Base-by-base conservation (phyloP, 257 asterid genomes). In the Capsicum pubescens region DNA sequence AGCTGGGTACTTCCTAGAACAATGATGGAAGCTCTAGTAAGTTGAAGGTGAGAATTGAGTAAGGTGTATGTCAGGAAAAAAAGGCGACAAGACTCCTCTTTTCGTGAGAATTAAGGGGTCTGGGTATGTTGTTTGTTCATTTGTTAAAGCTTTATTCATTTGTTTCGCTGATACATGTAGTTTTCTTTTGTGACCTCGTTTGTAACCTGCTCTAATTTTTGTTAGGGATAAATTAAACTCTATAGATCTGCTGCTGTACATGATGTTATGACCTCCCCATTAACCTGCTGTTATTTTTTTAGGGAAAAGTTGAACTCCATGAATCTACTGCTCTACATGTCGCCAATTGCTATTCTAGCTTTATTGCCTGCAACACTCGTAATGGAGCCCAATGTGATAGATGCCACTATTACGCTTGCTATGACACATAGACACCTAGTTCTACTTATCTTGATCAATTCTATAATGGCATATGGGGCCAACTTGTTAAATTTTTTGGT, bases 261-360 rank as follows among this genome's bases (percentile, higher is more conserved):
- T 76, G 63, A 15, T 7, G 19, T 76, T 17, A 5, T n/a, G 21
- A 21, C 80, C 4, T 35, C 60, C 12, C 4, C 39, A 10, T 19
- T 48, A 74, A 74, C 19, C 60, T 50, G 7, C 12, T 48, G 21
- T 8, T 6, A 48, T 12, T 50, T 12, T 35, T 74, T 54, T 32
- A 88, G 90, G 82, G 90, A 88, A 82, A 88, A 84, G 58, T 74
- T 88, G 70, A 88, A 88, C 78, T 88, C 90, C 59, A 88, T 88
- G 90, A 88, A 88, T 86, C 81, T 88, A 56, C 87, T 88, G 67
- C 82, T 88, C 84, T 88, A 88, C 87, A 88, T 88, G 90, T 88
- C 90, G 9, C 90, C 90, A 13, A 81, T 88, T 15, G 90, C 90
- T 80, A 88, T 88, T 64, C 82, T 88, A 59, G 79, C 86, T 36